Base-by-base conservation (phyloP, 495 filamentous ascomycete species). In the Daldinia concentrica region DNA sequence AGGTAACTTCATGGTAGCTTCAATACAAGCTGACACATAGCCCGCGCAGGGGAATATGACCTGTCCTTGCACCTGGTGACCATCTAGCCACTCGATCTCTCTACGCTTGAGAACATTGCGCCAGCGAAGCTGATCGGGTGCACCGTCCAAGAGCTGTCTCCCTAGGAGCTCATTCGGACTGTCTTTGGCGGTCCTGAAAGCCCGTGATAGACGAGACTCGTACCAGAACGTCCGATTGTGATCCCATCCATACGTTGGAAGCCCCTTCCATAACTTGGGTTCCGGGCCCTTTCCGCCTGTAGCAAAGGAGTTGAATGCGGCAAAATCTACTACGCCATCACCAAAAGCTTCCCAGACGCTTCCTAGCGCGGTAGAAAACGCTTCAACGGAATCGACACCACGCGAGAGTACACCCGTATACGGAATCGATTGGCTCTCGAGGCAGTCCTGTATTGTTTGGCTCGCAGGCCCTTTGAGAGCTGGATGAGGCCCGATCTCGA, bases 401-500 rank as follows among this genome's bases (percentile, higher is more conserved):
- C 77, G 68, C 12, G 8, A 24, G 1, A 80, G 55, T 0, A 69
- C 3, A 2, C 79, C 79, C 1, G 36, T 30, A 61, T 81, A 82
- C 0, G 80, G 73, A 3, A 79, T 34, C n/a, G 50, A 6, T 8
- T 3, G 32, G 27, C 1, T 63, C 56, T 6, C 36, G 11, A 1
- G 50, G 29, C 9, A n/a, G 1, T 74, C 76, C 27, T 71, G 22
- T 29, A 81, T 30, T 9, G 63, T 80, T 39, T 80, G 69, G 0
- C 29, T 9, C 0, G 62, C 72, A 0, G 81, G 77, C 0, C 84
- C 80, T 61, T 83, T 81, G 2, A 88, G 77, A 1, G 86, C 79
- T 3, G 85, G 80, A 58, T 88, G 87, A 0, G 86, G 85, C 0
- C 86, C 87, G 52, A 88, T 64, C 59, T 88, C 87, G 6, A 88